These are phyloP conservation scores for Boletellus emodensis DNA, from an alignment of 768 basidiomycete species.

Conservation along the genomic window DNA sequence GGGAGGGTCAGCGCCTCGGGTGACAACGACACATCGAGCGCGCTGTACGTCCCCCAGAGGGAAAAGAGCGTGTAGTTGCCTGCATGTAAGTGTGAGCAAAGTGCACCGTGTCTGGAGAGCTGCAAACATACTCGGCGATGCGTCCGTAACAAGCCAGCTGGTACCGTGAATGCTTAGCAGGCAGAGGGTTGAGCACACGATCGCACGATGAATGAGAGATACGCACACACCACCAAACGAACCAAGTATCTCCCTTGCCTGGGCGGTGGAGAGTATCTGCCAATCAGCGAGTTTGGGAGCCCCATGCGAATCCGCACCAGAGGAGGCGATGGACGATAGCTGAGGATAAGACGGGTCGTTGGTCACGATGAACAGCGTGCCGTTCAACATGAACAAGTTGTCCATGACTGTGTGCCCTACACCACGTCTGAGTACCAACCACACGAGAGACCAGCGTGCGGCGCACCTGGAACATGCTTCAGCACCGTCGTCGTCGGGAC, in stretches of 20 bases:
- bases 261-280: constrained; percentile 50
- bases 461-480: constrained; percentile 62
- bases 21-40: constrained; percentile 47
- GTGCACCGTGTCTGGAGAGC: background rate
- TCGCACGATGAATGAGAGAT: constrained; percentile 12
- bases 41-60: constrained; percentile 72
- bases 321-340: constrained; percentile 46
- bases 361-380: constrained; percentile 70
- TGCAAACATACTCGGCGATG: constrained; percentile 42
- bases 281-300: constrained; percentile 51
- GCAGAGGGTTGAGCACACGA: background rate
- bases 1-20: constrained; percentile 51
- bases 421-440: background rate
- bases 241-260: constrained; percentile 50
- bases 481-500: constrained; percentile 55
- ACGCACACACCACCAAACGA: constrained; percentile 50
- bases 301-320: constrained; percentile 31
- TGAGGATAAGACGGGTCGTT: constrained; percentile 63
- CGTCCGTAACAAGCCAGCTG: constrained; percentile 62
- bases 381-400: constrained; percentile 71
- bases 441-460: background rate
- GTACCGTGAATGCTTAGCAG: constrained; percentile 56
- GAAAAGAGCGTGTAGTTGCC: constrained; percentile 73
- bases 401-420: constrained; percentile 83
- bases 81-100: constrained; percentile 5